A percentile compares a stretch with the other conserved stretches of the same genome.
phyloP scores from a whole-genome alignment of 768 basidiomycete species.

The Serendipita sp. region DNA sequence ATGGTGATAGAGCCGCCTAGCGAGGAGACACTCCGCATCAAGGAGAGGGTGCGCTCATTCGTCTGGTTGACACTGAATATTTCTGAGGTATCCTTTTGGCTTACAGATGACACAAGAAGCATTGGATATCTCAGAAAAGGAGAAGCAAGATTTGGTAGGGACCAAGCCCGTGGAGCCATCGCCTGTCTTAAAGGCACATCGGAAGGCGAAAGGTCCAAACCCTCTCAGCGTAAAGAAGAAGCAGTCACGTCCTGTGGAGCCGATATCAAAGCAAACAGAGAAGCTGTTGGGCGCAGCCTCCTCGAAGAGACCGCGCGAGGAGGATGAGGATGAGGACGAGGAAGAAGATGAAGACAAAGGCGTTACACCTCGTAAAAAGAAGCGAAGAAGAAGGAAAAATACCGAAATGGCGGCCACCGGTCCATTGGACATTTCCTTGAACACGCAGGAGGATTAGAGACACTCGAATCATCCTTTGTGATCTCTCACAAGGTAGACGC shows the following conservation, averaged over 20 bases:
- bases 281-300: slow-evolving; percentile 9
- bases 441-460: no score
- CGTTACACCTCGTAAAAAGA: background rate
- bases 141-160: slow-evolving; percentile 36
- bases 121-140: slow-evolving; percentile 37
- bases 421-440: no score
- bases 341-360: background rate
- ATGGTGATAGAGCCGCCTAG: slow-evolving; percentile 87
- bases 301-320: slow-evolving; percentile 18
- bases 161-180: slow-evolving; percentile 21
- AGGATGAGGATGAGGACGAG: slow-evolving; percentile 11
- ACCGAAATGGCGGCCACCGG: no score
- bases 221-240: slow-evolving; percentile 89
- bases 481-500: no score
- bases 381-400: background rate
- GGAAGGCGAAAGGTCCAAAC: slow-evolving; percentile 74
- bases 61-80: background rate
- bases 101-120: background rate
- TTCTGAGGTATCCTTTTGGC: background rate
- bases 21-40: slow-evolving; percentile 52
- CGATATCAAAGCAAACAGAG: slow-evolving; percentile 8
- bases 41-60: slow-evolving; percentile 34
- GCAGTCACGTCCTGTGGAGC: slow-evolving; percentile 18
- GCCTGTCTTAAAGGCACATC: slow-evolving; percentile 32
- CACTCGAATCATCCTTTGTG: no score